Percentiles rank a stretch among this genome's conserved stretches.
Evolutionary conservation across 2,329 filamentous ascomycete genomes (phyloP).

Genomic region (Beauveria sp.): DNA sequence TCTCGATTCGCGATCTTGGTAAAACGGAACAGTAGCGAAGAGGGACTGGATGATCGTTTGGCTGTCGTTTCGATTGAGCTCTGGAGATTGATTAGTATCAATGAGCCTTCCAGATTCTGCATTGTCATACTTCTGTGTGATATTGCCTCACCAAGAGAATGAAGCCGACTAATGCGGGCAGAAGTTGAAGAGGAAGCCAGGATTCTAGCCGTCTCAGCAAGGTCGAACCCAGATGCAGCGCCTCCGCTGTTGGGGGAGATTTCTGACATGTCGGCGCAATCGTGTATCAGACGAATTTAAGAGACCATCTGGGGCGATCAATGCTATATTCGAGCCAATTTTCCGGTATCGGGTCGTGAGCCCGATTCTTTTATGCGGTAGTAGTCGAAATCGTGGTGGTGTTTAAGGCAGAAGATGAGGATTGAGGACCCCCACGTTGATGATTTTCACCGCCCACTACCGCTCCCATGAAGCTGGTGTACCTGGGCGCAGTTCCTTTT

Average conservation of each 20-base stretch:
- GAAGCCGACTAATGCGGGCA: slow-evolving; percentile 46
- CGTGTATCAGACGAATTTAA: not conserved
- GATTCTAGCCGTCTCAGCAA: slow-evolving; percentile 39
- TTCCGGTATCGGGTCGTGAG: not conserved
- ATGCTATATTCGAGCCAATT: not conserved
- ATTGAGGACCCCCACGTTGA: slow-evolving; percentile 10
- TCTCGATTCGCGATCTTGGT: slow-evolving; percentile 77
- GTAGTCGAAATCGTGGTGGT: slow-evolving; percentile 2
- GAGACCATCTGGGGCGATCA: slow-evolving; percentile 11
- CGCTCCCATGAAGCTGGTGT: not conserved
- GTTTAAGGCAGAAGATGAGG: slow-evolving; percentile 11
- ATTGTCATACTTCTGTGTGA: slow-evolving; percentile 41
- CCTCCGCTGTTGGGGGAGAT: slow-evolving; percentile 35
- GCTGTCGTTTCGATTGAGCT: slow-evolving; percentile 41
- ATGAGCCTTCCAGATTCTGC: not conserved
- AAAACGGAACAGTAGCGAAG: slow-evolving; percentile 81
- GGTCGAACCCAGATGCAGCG: slow-evolving; percentile 37
- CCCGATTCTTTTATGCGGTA: not conserved
- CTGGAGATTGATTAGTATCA: slow-evolving; percentile 22
- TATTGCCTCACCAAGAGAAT: slow-evolving; percentile 49
- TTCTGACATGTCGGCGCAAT: slow-evolving; percentile 28
- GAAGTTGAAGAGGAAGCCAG: slow-evolving; percentile 57
- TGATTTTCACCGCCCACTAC: slow-evolving; percentile 12
- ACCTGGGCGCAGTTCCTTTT: not conserved
- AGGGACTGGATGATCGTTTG: slow-evolving; percentile 60